phyloP scores from a whole-genome alignment of 2,329 filamentous ascomycete species.

The Cladosporium oxysporum region DNA sequence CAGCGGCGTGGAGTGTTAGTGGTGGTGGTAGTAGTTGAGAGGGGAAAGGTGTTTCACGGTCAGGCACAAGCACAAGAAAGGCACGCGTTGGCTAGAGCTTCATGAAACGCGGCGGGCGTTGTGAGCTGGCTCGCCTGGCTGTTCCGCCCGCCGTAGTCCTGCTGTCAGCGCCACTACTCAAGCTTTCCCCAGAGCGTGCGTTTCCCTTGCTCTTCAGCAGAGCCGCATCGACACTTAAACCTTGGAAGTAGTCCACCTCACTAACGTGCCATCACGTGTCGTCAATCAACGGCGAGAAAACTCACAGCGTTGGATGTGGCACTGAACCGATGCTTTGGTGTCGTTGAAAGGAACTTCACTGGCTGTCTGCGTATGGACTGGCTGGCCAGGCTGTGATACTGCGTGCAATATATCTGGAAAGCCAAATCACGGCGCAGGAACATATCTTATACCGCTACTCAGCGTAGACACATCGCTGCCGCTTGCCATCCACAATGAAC shows the following conservation, averaged over 20 bases:
- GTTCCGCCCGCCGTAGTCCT: background rate
- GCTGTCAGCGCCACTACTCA: background rate
- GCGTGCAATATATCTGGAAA: background rate
- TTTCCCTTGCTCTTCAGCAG: background rate
- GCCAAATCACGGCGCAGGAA: background rate
- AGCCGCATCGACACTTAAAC: background rate
- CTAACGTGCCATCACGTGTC: conserved; percentile 7
- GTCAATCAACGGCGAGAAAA: background rate
- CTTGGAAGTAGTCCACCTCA: background rate
- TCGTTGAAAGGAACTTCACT: background rate
- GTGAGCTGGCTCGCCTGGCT: background rate
- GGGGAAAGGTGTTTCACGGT: background rate
- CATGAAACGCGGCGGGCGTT: conserved; percentile 15
- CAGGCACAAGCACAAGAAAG: conserved; percentile 2
- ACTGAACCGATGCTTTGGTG: background rate
- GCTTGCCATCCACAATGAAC: conserved; percentile 53
- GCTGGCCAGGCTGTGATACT: background rate
- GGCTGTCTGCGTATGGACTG: background rate
- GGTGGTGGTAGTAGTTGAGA: background rate
- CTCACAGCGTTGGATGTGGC: background rate
- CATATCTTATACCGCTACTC: background rate
- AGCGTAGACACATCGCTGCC: background rate
- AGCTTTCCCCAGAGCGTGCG: conserved; percentile 6
- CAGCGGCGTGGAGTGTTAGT: background rate
- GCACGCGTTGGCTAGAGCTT: conserved; percentile 16